These are phyloP conservation scores for Withania somnifera DNA, from an alignment of 305 asterid species.

Conservation along the genomic window DNA sequence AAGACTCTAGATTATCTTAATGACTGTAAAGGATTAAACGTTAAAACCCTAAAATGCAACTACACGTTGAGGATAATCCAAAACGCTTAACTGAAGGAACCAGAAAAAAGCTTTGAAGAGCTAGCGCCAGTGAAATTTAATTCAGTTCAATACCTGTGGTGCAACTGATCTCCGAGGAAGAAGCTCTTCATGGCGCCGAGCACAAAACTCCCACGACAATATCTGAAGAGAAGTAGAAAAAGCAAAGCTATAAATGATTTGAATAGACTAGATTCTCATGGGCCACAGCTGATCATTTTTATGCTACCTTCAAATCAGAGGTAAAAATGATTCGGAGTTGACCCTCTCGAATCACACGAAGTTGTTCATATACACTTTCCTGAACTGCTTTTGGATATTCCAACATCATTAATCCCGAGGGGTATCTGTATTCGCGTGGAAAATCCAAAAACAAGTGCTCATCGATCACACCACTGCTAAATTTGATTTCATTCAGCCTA, in stretches of 20 bases:
- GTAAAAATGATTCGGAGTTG: conserved; percentile 80
- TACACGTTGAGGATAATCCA: not conserved
- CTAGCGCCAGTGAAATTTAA: not conserved
- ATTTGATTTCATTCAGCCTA: conserved; percentile 86
- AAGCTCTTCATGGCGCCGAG: conserved; percentile 92
- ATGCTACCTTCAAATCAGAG: conserved; percentile 72
- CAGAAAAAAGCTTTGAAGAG: not conserved
- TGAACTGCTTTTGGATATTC: conserved; percentile 89
- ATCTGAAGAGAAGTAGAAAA: conserved; percentile 32
- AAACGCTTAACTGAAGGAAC: not conserved
- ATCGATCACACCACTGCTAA: conserved; percentile 77
- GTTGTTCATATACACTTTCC: conserved; percentile 88
- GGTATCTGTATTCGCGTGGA: conserved; percentile 76
- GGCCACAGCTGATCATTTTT: not conserved
- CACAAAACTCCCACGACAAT: conserved; percentile 96
- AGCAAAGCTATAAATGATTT: not conserved
- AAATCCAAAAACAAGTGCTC: conserved; percentile 87
- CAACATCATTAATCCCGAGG: conserved; percentile 88
- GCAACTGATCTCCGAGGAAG: conserved; percentile 89
- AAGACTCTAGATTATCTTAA: not conserved
- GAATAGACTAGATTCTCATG: not conserved
- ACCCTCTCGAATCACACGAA: conserved; percentile 94
- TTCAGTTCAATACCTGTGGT: conserved; percentile 53
- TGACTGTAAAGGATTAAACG: not conserved
- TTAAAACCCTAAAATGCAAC: not conserved